These are phyloP conservation scores for Eutrema japonicum DNA, from an alignment of 345 rosid species.

Conservation along the genomic window DNA sequence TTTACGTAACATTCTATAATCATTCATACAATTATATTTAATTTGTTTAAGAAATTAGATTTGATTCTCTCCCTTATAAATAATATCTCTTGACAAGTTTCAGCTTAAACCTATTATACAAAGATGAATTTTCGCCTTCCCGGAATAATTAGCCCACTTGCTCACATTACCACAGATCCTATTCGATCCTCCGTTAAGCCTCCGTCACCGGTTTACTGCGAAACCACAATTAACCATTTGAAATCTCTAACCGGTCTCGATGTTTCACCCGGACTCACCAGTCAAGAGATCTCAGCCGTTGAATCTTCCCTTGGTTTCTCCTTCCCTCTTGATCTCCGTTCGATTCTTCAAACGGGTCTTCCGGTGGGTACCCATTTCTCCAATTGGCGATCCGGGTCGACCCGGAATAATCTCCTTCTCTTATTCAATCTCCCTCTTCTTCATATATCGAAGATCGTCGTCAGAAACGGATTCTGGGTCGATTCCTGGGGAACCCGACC, in stretches of 20 bases:
- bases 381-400: slow-evolving; percentile 77
- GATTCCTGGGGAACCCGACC: slow-evolving; percentile 72
- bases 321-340: slow-evolving; percentile 88
- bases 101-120: slow-evolving; percentile 1
- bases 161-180: slow-evolving; percentile 22
- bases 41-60: slow-evolving; percentile 1
- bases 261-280: slow-evolving; percentile 65
- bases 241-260: slow-evolving; percentile 53
- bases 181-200: slow-evolving; percentile 36
- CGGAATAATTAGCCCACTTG: slow-evolving; percentile 37
- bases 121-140: slow-evolving; percentile 33
- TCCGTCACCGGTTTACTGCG: slow-evolving; percentile 60
- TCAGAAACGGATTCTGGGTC: slow-evolving; percentile 65
- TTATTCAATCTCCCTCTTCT: slow-evolving; percentile 58
- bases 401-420: slow-evolving; percentile 52
- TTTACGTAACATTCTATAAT: slow-evolving; percentile 6
- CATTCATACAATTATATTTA: not conserved
- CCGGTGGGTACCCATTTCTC: slow-evolving; percentile 76
- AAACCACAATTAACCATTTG: slow-evolving; percentile 57
- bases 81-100: not conserved
- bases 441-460: slow-evolving; percentile 54
- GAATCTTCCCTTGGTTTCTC: slow-evolving; percentile 65
- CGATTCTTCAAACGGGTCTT: slow-evolving; percentile 77
- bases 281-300: slow-evolving; percentile 59
- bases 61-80: slow-evolving; percentile 21